Evolutionary conservation across 306 rosid species (phyloP), one percentile per base, ranked within the genome.

Genomic region (Quercus ilex): DNA sequence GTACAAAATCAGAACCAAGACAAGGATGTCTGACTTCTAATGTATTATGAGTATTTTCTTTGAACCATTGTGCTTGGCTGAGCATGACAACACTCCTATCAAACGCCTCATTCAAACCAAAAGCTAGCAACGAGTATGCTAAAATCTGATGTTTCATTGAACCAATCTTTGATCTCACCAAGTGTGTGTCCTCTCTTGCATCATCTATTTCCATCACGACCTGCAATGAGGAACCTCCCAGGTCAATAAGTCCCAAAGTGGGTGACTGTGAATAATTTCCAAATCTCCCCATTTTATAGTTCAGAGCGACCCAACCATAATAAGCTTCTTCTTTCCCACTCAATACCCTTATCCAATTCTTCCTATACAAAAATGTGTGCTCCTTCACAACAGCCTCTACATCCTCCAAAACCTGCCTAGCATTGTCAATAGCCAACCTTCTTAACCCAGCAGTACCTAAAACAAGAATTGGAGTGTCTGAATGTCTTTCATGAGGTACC

Each of bases 181-280:
- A 31, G 60, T 84, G 81, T 49, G 55, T 63, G 23, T 80, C 88
- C 80, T 90, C 87, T 56, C 82, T 75, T 4, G 73, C 70, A 55
- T 21, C 76, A 79, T 80, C 91, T 26, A 73, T 67, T 87, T 92
- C 93, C 83, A 84, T 80, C 75, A 89, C 92, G 68, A 90, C 82
- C 86, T 94, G 94, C 90, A 94, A 84, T 1, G 98, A 94, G 3
- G 98, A 94, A 68, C 97, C 96, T 75, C 97, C 97, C 83, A 94
- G 81, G 88, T 92, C 98, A 71, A 90, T 86, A 81, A 94, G 87
- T 52, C 96, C 98, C 87, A 87, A 88, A 65, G 90, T 85, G 28
- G 91, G 84, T 23, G 85, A 65, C 65, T 79, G 69, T 5, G 79
- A 74, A 79, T 79, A 59, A 74, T 52, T 79, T 82, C 51, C 60